Evolutionary conservation across 768 basidiomycete genomes (phyloP).

Genomic region (Mycena epipterygia): DNA sequence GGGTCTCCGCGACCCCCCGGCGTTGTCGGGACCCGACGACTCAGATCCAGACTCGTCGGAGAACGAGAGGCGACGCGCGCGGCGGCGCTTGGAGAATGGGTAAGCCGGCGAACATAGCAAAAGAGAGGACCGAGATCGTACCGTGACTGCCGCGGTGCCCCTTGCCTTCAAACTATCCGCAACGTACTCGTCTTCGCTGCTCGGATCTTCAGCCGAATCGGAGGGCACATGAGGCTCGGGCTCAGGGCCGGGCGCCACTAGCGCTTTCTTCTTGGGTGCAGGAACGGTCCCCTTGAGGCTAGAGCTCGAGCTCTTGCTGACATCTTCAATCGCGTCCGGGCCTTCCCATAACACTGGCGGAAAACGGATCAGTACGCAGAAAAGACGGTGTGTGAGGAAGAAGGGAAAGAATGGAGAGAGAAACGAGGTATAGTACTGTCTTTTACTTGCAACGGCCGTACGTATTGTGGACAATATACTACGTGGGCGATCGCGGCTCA

Average conservation of each 20-base stretch:
- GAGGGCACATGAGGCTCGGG: slow-evolving; percentile 37
- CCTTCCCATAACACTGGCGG: slow-evolving; percentile 82
- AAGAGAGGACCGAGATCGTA: slow-evolving; percentile 37
- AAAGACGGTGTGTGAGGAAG: slow-evolving; percentile 24
- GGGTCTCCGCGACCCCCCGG: slow-evolving; percentile 37
- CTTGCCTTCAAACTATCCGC: slow-evolving; percentile 49
- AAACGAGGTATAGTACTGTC: slow-evolving; percentile 7
- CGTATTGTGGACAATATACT: background rate
- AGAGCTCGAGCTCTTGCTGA: slow-evolving; percentile 43
- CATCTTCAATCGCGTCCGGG: slow-evolving; percentile 66
- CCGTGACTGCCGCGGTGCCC: slow-evolving; percentile 38
- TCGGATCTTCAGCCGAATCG: slow-evolving; percentile 63
- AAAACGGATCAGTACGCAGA: slow-evolving; percentile 38
- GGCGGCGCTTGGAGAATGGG: slow-evolving; percentile 52
- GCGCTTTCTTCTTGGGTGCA: slow-evolving; percentile 46
- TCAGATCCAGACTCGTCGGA: slow-evolving; percentile 63
- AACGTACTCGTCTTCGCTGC: slow-evolving; percentile 83
- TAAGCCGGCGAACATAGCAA: slow-evolving; percentile 26
- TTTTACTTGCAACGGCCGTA: background rate
- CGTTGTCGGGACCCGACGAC: slow-evolving; percentile 40
- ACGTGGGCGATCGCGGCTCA: slow-evolving; percentile 16
- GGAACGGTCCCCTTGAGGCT: slow-evolving; percentile 36
- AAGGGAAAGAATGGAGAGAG: background rate
- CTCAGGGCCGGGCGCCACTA: slow-evolving; percentile 26
- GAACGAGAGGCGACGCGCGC: slow-evolving; percentile 53